Evolutionary conservation across 2,329 filamentous ascomycete species (phyloP).

Genomic region (Apiospora rasikravindrae): DNA sequence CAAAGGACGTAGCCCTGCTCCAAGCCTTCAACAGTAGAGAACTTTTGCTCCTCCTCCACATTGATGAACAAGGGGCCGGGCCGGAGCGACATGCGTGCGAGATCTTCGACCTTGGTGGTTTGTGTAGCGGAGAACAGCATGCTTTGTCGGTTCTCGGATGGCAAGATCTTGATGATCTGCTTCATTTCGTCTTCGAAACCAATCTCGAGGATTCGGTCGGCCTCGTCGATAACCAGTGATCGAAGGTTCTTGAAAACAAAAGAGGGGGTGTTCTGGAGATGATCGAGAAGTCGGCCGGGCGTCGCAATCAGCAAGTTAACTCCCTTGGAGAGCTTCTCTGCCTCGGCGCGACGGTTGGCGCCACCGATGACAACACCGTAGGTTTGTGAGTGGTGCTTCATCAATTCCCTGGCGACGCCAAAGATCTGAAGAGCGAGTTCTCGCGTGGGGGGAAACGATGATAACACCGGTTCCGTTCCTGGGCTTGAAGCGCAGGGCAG

Average conservation of each 20-base stretch:
- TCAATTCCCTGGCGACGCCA: constrained; percentile 89
- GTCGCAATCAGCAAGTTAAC: constrained; percentile 95
- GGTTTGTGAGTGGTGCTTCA: constrained; percentile 91
- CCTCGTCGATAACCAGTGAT: constrained; percentile 93
- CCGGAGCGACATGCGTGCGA: constrained; percentile 90
- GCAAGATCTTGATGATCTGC: constrained; percentile 92
- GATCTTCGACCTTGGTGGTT: constrained; percentile 97
- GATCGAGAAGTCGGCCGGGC: constrained; percentile 89
- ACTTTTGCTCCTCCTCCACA: constrained; percentile 87
- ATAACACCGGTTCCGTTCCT: constrained; percentile 85
- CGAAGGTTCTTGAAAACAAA: constrained; percentile 86
- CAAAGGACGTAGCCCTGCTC: constrained; percentile 97
- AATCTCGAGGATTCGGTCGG: constrained; percentile 93
- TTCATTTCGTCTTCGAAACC: constrained; percentile 99
- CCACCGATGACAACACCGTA: constrained; percentile 97
- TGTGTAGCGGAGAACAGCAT: constrained; percentile 98
- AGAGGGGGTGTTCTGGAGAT: constrained; percentile 87
- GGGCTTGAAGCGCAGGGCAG: constrained; percentile 89
- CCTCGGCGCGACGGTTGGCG: constrained; percentile 87
- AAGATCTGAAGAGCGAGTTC: constrained; percentile 97
- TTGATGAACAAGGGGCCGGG: constrained; percentile 96
- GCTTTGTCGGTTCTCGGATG: constrained; percentile 77
- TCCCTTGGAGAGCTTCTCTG: constrained; percentile 91
- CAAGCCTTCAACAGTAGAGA: constrained; percentile 89
- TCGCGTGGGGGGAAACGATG: constrained; percentile 89